Conservation (phyloP, 176 grass and related monocot genomes). For the Typha latifolia region DNA sequence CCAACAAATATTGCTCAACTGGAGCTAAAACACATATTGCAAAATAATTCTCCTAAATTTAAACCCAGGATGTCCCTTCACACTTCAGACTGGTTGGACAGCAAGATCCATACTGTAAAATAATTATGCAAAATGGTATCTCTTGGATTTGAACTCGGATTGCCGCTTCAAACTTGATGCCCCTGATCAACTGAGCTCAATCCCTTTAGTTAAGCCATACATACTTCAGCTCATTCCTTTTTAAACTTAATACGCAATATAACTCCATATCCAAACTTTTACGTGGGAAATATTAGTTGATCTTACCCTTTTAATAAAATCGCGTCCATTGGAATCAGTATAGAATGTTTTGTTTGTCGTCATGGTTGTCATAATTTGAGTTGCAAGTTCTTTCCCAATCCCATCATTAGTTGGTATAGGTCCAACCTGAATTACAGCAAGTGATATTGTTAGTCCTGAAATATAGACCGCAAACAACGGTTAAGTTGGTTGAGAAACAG, state of each 20-base stretch:
- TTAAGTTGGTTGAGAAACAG: neutral
- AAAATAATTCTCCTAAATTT: no score
- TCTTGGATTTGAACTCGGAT: no score
- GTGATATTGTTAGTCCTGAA: neutral
- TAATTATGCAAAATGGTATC: no score
- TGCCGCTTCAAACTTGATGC: no score
- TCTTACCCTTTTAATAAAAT: constrained; percentile 44
- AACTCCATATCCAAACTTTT: neutral
- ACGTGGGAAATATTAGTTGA: neutral
- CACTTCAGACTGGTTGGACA: no score
- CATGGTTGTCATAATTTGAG: constrained; percentile 29
- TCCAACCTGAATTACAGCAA: constrained; percentile 16
- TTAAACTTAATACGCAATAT: neutral
- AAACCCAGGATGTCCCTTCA: no score
- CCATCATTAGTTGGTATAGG: constrained; percentile 32
- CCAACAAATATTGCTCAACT: no score
- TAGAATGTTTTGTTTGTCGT: constrained; percentile 38
- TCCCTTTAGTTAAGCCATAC: no score
- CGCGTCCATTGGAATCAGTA: constrained; percentile 42
- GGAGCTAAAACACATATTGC: no score
- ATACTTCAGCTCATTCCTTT: neutral
- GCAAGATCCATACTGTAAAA: no score
- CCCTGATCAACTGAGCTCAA: no score
- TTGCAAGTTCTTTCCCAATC: constrained; percentile 34
- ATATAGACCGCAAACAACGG: neutral